A percentile compares a stretch with the other conserved stretches of the same genome.
Conservation (phyloP, 225 moss, liverwort and hornwort species). For the Polytrichum commune region DNA sequence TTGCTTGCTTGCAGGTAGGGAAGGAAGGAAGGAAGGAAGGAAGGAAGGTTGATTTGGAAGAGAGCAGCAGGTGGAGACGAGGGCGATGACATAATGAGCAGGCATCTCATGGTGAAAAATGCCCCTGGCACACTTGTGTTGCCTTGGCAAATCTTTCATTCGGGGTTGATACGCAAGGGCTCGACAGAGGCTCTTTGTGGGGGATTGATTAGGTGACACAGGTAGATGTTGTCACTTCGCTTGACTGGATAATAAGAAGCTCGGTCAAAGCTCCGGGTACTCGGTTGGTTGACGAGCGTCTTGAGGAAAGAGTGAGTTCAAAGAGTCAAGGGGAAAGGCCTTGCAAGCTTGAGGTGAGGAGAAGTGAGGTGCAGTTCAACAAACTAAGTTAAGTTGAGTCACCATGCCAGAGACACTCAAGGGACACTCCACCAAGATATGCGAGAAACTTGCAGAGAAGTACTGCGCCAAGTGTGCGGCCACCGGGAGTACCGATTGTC, state of each 20-base stretch:
- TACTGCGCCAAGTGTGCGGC: conserved; percentile 28
- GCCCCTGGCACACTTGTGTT: too few species aligned
- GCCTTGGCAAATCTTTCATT: neutral
- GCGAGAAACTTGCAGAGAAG: neutral
- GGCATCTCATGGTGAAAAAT: too few species aligned
- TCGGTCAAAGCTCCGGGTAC: neutral
- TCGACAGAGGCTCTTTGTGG: neutral
- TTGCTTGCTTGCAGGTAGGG: too few species aligned
- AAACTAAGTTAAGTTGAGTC: conserved; percentile 12
- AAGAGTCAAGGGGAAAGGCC: neutral
- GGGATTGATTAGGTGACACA: neutral
- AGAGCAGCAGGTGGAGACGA: too few species aligned
- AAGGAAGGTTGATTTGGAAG: too few species aligned
- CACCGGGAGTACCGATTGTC: conserved; percentile 37
- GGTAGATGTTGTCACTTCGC: neutral
- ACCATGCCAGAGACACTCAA: conserved; percentile 44
- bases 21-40: too few species aligned
- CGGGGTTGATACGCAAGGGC: neutral
- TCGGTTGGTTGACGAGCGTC: too few species aligned
- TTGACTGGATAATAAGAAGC: neutral
- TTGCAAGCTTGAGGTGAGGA: neutral
- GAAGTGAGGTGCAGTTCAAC: neutral
- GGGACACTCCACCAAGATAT: conserved; percentile 25
- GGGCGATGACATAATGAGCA: too few species aligned
- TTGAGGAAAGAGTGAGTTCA: neutral